Base-by-base conservation (phyloP, 176 grass and related monocot species). In the Carex scoparia region DNA sequence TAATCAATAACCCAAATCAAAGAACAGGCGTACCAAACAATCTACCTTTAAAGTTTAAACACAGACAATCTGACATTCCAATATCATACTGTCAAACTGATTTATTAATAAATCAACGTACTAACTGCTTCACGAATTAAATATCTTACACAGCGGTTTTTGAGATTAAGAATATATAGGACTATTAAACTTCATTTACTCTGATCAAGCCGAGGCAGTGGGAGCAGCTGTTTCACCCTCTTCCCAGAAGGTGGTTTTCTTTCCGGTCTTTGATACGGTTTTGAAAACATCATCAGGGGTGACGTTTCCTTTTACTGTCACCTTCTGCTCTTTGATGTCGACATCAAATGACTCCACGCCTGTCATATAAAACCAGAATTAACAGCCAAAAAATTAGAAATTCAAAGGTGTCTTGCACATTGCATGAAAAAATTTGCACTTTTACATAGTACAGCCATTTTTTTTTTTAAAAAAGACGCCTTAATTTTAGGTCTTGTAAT, bases 241-340 rank as follows among this genome's bases (percentile, higher is more conserved):
- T 13, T 89, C 95, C 95, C 95, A 98, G 81, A 98, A 98, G 0
- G 84, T 69, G 0, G 95, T 98, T 86, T 90, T 98, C 62, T 98
- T 98, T 16, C 95, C 95, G 0, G 95, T 95, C 79, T 98, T 98
- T 0, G 95, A 93, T 76, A 98, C 93, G 13, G 95, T 98, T 58
- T 95, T 93, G 49, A 98, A 83, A 86, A 98, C 93, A 66, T 88
- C 93, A 71, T 98, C 93, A 58, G 93, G 91, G 10, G 86, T 90
- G 15, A 98, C 90, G 58, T 98, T 94, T 66, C 95, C 95, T 81
- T 94, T 98, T 30, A 95, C 93, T 1, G 93, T 98, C 58, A 98
- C 93, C 81, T 98, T 98, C 80, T 95, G 93, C 61, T 92, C 81
- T 70, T 94, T 61, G n/a, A 95, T 79, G 76, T 98, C 83, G n/a